These are phyloP conservation scores for Aphanoascus verrucosus DNA, from an alignment of 2,329 filamentous ascomycete genomes.

Conservation along the genomic window DNA sequence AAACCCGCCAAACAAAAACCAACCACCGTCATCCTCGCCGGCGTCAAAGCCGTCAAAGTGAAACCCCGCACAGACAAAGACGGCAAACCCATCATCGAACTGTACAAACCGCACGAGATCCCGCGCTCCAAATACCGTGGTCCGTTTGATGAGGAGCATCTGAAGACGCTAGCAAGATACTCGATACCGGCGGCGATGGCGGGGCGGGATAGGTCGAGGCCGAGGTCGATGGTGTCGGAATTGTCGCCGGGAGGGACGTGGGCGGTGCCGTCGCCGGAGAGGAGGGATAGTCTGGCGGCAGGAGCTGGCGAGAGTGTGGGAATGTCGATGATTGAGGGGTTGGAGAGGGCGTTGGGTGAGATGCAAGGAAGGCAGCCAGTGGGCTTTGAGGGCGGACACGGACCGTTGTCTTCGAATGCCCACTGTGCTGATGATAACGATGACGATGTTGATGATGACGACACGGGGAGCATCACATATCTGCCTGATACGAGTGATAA, in stretches of 20 bases:
- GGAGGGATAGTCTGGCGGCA: conserved; percentile 9
- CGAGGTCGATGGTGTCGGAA: conserved; percentile 28
- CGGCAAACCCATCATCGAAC: conserved; percentile 36
- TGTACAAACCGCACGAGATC: conserved; percentile 40
- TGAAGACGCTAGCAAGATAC: conserved; percentile 36
- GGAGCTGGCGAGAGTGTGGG: background rate
- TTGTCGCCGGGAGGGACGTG: conserved; percentile 27
- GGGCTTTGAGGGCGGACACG: background rate
- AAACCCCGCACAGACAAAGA: conserved; percentile 15
- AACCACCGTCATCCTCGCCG: conserved; percentile 23
- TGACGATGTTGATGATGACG: background rate
- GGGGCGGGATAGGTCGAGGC: conserved; percentile 28
- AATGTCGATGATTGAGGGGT: conserved; percentile 4
- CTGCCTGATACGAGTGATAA: background rate
- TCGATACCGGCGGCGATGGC: conserved; percentile 27
- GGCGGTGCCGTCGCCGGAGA: conserved; percentile 5
- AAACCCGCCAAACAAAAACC: conserved; percentile 9
- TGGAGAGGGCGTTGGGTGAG: conserved; percentile 4
- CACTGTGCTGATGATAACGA: background rate
- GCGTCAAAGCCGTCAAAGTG: conserved; percentile 9
- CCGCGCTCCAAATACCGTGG: conserved; percentile 41
- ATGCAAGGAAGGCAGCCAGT: background rate
- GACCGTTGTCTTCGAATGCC: background rate
- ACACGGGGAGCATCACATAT: background rate
- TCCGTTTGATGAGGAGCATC: conserved; percentile 38